Conservation (phyloP, 169 alveolate genomes). For the Plasmodium knowlesi region DNA sequence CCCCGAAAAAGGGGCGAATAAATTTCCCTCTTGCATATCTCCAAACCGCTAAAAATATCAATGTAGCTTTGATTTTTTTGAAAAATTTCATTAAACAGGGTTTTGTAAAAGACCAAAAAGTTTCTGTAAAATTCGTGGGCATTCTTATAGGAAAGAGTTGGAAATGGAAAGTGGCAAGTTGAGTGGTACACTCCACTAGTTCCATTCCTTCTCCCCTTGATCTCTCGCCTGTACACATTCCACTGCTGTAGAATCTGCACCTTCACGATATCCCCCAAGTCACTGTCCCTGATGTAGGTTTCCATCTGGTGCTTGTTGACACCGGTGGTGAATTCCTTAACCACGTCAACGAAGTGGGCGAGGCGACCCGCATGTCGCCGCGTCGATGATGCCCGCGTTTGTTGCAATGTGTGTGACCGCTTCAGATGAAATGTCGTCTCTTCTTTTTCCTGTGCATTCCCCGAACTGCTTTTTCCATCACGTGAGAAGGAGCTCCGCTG, state of each 20-base stretch:
- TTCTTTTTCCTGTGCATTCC: not conserved
- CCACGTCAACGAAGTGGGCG: conserved; percentile 6
- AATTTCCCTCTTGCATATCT: conserved; percentile 28
- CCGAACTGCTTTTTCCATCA: not conserved
- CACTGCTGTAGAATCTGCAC: conserved; percentile 34
- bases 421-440: not conserved
- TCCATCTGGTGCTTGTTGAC: conserved; percentile 25
- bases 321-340: conserved; percentile 8
- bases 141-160: conserved; percentile 33
- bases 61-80: conserved; percentile 45
- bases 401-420: not conserved
- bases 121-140: conserved; percentile 34
- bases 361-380: not conserved
- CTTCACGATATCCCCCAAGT: conserved; percentile 4
- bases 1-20: conserved; percentile 25
- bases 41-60: conserved; percentile 27
- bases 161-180: conserved; percentile 38
- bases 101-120: conserved; percentile 25
- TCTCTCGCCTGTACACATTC: conserved; percentile 6
- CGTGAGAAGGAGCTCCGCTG: not conserved
- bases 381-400: not conserved
- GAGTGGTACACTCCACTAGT: conserved; percentile 12
- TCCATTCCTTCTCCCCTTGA: not conserved
- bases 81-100: conserved; percentile 12
- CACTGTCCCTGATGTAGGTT: conserved; percentile 23